Evolutionary conservation across 1,139 yeast genomes (phyloP), one percentile per base, ranked within the genome.

Genomic region (Waltiozyma sp.): DNA sequence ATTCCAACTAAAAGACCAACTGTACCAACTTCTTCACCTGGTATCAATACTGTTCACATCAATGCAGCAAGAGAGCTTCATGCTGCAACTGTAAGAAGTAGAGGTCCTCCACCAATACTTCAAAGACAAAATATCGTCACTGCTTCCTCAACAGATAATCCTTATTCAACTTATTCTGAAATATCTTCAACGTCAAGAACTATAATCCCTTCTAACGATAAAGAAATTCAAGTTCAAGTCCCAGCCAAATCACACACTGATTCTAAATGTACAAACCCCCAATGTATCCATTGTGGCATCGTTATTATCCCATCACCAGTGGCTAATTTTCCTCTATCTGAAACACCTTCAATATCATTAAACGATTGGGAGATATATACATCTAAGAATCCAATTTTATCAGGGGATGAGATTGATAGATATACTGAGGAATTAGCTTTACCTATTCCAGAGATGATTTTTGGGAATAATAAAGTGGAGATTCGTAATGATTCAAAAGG

Each of bases 381-480:
- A 0, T 66, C 70, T 40, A 79, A 87, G 57, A 75, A 74, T 43
- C 95, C 98, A 0, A 91, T 91, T 39, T 65, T 87, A 47, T 80
- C 75, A 50, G 70, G 91, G 1, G 67, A 64, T 3, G 96, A 88
- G 58, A 73, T 91, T 46, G 96, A 88, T 47, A 65, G 64, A 11
- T 82, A 77, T 46, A 54, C 49, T 8, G 75, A 72, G 7, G 61
- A 73, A 44, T 71, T 82, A 45, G 77, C 78, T 11, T 76, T 91
- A 51, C 95, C 97, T 0, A 65, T 91, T 42, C 99, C 99, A 0
- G 99, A 91, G 59, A 91, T 91, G 98, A 88, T 91, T 15, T 91
- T 91, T 64, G 97, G 97, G n/a, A 79, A 85, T 52, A 89, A 85
- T 58, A 63, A 64, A 47, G 79, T 88, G n/a, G 69, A 67, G 41